These are phyloP conservation scores for Globisporangium recalcitrans DNA, from an alignment of 352 stramenopile genomes.

Conservation along the genomic window DNA sequence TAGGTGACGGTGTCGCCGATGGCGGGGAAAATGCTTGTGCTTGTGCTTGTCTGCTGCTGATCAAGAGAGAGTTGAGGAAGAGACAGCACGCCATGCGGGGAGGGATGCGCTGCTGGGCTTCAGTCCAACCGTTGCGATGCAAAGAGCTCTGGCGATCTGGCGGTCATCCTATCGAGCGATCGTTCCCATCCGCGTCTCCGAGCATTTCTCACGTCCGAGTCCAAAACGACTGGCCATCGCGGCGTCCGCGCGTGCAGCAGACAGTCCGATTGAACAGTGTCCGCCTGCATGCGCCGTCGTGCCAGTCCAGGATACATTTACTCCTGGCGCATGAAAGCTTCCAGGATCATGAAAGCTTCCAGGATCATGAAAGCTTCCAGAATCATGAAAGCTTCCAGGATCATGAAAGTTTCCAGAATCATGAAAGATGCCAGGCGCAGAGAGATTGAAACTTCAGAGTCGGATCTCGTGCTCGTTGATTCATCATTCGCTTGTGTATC, in stretches of 20 bases:
- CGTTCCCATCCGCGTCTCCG: conserved; percentile 5
- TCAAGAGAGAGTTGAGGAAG: neutral
- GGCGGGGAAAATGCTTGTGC: conserved; percentile 1
- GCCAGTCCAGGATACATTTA: conserved; percentile 8
- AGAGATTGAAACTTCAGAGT: neutral
- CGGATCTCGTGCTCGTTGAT: neutral
- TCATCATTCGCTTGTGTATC: neutral
- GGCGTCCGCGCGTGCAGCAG: neutral
- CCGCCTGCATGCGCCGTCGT: neutral
- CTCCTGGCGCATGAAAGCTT: neutral
- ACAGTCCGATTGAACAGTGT: neutral
- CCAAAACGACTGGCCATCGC: conserved; percentile 8
- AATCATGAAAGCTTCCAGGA: no score
- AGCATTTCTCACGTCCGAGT: neutral
- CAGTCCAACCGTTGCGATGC: conserved; percentile 5
- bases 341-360: no score
- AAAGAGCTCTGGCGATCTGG: neutral
- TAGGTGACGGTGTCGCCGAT: neutral
- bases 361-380: no score
- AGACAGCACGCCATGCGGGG: neutral
- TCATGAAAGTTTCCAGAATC: no score
- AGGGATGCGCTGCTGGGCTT: conserved; percentile 4
- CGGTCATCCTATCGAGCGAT: neutral
- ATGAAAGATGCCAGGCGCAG: neutral
- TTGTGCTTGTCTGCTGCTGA: neutral